Base-by-base conservation (phyloP, 1,139 yeast genomes). In the Diutina pseudorugosa region DNA sequence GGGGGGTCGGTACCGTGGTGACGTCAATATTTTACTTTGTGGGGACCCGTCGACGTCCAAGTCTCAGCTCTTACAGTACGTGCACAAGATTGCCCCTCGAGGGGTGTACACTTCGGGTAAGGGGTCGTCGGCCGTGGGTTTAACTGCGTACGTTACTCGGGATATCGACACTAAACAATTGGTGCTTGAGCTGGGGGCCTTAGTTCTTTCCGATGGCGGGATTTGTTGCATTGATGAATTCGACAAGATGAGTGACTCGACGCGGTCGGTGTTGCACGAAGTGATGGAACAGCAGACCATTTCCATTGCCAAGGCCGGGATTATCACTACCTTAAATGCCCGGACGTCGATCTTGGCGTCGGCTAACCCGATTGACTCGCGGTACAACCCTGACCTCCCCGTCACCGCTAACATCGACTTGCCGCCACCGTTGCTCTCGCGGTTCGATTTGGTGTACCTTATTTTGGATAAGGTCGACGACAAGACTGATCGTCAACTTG, bases 281-380 rank as follows among this genome's bases (percentile, higher is more conserved):
- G 98, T 94, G 21, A 93, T 93, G 98, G 98, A 93, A 73, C 98
- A 93, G 67, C 98, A 93, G 67, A 93, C 98, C 0, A 93, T 93
- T 49, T 90, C 98, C 12, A 89, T 93, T 61, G 98, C 98, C 47
- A 93, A 93, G 64, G 98, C 98, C 0, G 98, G 98, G 54, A 93
- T 93, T 62, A 93, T 91, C 63, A 93, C 98, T 14, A 93, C 98
- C 0, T 75, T 93, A 56, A 93, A 93, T 69, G 98, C 98, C 1
- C 79, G 98, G 68, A 91, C 98, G 0, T 90, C 98, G 0, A 86
- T 93, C 58, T 75, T 93, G 57, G 98, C 98, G 0, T 87, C 96
- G 42, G 98, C 98, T 1, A 93, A 93, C 67, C 98, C 98, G n/a
- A 90, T 93, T 56, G 93, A 94, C 56, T 91, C 98, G 2, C 79